These are phyloP conservation scores for Volutella citrinella DNA, from an alignment of 2,329 filamentous ascomycete species.

Conservation along the genomic window DNA sequence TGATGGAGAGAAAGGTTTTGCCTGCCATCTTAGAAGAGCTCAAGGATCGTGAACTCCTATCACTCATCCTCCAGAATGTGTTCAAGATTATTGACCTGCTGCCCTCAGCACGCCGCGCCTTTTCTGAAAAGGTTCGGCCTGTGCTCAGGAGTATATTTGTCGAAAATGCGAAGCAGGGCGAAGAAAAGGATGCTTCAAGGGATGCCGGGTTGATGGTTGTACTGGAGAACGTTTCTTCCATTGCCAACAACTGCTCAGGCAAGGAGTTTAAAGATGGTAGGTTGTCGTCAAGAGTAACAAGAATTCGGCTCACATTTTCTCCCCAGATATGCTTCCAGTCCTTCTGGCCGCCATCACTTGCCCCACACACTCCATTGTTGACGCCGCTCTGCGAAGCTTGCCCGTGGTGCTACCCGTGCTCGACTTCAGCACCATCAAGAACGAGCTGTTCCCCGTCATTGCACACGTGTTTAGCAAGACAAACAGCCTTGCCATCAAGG, in stretches of 20 bases:
- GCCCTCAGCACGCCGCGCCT: slow-evolving; percentile 72
- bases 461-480: slow-evolving; percentile 89
- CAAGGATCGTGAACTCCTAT: slow-evolving; percentile 85
- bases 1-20: slow-evolving; percentile 91
- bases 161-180: slow-evolving; percentile 49
- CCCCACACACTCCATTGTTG: slow-evolving; percentile 82
- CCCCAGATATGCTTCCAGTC: slow-evolving; percentile 78
- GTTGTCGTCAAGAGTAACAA: slow-evolving; percentile 26
- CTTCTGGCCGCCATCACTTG: slow-evolving; percentile 82
- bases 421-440: slow-evolving; percentile 96
- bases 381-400: slow-evolving; percentile 76
- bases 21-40: slow-evolving; percentile 87
- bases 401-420: slow-evolving; percentile 80
- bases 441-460: slow-evolving; percentile 91
- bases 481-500: slow-evolving; percentile 90
- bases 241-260: slow-evolving; percentile 78
- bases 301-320: slow-evolving; percentile 4
- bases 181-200: slow-evolving; percentile 76
- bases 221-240: slow-evolving; percentile 74
- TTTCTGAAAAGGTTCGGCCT: slow-evolving; percentile 84
- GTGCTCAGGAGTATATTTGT: slow-evolving; percentile 81
- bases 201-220: slow-evolving; percentile 92
- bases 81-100: slow-evolving; percentile 84
- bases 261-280: slow-evolving; percentile 92
- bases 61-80: slow-evolving; percentile 83